These are phyloP conservation scores for Arthroderma sp. DNA, from an alignment of 2,329 filamentous ascomycete species.

Conservation along the genomic window DNA sequence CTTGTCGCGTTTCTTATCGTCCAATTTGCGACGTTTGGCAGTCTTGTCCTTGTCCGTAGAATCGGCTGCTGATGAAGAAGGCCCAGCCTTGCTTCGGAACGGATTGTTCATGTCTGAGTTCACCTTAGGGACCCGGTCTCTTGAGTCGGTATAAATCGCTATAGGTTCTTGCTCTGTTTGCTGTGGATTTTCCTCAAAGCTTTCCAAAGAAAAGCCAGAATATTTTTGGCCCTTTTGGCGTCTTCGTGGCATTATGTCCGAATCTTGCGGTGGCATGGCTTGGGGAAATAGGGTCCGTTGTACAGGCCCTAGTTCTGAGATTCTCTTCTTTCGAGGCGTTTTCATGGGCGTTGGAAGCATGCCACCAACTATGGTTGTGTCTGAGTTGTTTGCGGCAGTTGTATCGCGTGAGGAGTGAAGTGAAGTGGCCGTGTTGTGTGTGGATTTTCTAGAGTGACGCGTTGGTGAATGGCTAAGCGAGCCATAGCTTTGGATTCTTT, in stretches of 20 bases:
- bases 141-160: slow-evolving; percentile 50
- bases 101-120: slow-evolving; percentile 43
- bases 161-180: slow-evolving; percentile 29
- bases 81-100: slow-evolving; percentile 33
- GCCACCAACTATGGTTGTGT: slow-evolving; percentile 22
- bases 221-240: slow-evolving; percentile 30
- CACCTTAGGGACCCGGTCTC: slow-evolving; percentile 45
- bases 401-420: slow-evolving; percentile 13
- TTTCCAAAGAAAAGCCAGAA: slow-evolving; percentile 33
- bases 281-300: slow-evolving; percentile 41
- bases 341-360: slow-evolving; percentile 51
- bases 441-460: slow-evolving; percentile 6
- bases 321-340: slow-evolving; percentile 44
- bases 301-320: slow-evolving; percentile 33
- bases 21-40: slow-evolving; percentile 27
- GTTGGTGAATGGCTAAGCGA: slow-evolving; percentile 5
- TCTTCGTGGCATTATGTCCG: background rate
- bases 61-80: background rate
- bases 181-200: slow-evolving; percentile 25
- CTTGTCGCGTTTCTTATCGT: slow-evolving; percentile 19
- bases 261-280: slow-evolving; percentile 36
- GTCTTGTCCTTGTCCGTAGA: slow-evolving; percentile 17
- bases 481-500: slow-evolving; percentile 3
- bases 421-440: slow-evolving; percentile 10
- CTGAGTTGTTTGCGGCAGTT: slow-evolving; percentile 14